Conservation (phyloP, 1,139 yeast genomes). For the Kodamaea anthophila region DNA sequence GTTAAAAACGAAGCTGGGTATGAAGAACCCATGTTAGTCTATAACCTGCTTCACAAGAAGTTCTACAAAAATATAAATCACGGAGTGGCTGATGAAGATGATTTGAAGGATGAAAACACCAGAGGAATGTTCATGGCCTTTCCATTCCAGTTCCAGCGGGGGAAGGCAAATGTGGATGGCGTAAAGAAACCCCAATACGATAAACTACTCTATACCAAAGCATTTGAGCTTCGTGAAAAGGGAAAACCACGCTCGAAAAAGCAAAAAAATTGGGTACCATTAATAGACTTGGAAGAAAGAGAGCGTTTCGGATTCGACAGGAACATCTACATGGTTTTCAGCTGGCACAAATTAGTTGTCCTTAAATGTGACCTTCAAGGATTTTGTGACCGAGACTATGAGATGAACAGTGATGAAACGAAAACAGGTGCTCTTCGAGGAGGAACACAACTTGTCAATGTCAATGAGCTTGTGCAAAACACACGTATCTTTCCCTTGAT, state of each 20-base stretch:
- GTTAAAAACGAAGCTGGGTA: conserved; percentile 25
- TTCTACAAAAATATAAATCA: conserved; percentile 4
- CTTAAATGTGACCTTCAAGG: conserved; percentile 23
- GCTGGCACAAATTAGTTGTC: conserved; percentile 34
- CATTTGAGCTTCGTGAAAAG: conserved; percentile 23
- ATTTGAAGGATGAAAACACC: neutral
- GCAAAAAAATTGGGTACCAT: conserved; percentile 44
- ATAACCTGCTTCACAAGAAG: conserved; percentile 26
- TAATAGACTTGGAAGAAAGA: conserved; percentile 22
- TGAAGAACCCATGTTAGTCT: conserved; percentile 34
- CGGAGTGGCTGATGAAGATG: conserved; percentile 8
- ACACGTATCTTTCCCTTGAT: conserved; percentile 2
- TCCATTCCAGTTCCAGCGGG: conserved; percentile 37
- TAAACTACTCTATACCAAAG: conserved; percentile 17
- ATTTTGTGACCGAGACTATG: conserved; percentile 22
- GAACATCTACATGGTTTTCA: conserved; percentile 26
- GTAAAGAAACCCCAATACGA: conserved; percentile 11
- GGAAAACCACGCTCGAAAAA: conserved; percentile 17
- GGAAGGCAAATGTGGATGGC: conserved; percentile 26
- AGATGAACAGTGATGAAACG: conserved; percentile 11
- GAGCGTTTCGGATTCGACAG: conserved; percentile 20
- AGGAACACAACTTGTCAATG: conserved; percentile 19
- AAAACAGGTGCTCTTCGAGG: conserved; percentile 21
- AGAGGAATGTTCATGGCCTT: conserved; percentile 32
- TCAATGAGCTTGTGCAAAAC: conserved; percentile 11